Evolutionary conservation across 495 filamentous ascomycete genomes (phyloP), one percentile per base, ranked within the genome.

Genomic region (Cercophora samala): DNA sequence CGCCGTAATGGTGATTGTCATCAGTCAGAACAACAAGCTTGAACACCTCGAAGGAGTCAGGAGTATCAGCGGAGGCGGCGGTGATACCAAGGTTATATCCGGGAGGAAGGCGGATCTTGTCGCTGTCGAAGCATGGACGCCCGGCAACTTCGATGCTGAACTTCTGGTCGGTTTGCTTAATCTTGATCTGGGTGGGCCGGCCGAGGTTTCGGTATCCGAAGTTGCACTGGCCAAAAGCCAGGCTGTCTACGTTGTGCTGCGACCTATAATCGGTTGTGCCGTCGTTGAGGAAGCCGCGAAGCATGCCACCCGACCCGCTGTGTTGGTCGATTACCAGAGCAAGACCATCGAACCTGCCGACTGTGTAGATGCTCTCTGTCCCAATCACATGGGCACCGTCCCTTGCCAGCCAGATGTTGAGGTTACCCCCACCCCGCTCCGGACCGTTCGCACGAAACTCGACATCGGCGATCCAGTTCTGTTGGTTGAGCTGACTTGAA

Each of bases 201-300:
- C 95, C 95, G 22, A 95, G 82, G 79, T 99, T 99, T 62, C 95
- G 90, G 81, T 97, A 99, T 37, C 87, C 71, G 72, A 93, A 96
- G 69, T 89, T 86, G 80, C 95, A 99, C 78, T 97, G 91, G 24
- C 93, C 95, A 74, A 99, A 99, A 37, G 96, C 91, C 56, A 97
- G 83, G 68, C 83, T 88, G 77, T 97, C 93, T 4, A 96, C 88
- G 70, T 85, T 89, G 66, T 87, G 85, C 73, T 94, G 90, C 60
- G 83, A 83, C 72, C 88, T 91, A 84, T 91, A 97, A 74, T 95
- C 90, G 66, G 81, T 87, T 24, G 80, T 87, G 64, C 94, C 95
- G 76, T 98, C 95, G 77, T 98, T 99, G 74, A 99, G 79, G 81
- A 98, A 98, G 22, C 91, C 95, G 66, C 95, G 83, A 62, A 99